These are phyloP conservation scores for Vitis hybrid DNA, from an alignment of 177 flowering plant species.

Conservation along the genomic window DNA sequence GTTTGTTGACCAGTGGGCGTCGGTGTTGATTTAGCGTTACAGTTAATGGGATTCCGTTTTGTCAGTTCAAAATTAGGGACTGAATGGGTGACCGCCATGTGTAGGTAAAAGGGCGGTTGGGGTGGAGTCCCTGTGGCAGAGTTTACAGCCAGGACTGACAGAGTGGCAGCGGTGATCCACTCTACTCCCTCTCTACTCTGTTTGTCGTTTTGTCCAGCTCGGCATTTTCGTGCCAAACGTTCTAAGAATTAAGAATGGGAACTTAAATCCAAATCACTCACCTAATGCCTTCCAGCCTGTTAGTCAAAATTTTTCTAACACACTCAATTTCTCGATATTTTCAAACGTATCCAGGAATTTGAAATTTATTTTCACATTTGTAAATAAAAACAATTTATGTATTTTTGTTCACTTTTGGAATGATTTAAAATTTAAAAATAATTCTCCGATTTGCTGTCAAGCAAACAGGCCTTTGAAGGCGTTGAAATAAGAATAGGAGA, in stretches of 20 bases:
- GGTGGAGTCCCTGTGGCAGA: slow-evolving; percentile 5
- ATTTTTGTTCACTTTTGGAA: too few species aligned
- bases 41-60: too few species aligned
- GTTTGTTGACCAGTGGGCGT: too few species aligned
- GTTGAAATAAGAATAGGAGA: too few species aligned
- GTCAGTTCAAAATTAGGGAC: too few species aligned
- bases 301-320: slow-evolving; percentile 16
- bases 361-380: too few species aligned
- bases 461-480: too few species aligned
- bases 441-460: too few species aligned
- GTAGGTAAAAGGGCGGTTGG: slow-evolving; percentile 11
- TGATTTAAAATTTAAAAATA: too few species aligned
- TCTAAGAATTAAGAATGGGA: neutral
- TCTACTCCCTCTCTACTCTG: neutral
- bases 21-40: too few species aligned
- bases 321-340: slow-evolving; percentile 2
- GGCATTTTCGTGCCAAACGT: neutral
- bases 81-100: slow-evolving; percentile 8
- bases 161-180: slow-evolving; percentile 14
- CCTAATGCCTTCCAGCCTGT: slow-evolving; percentile 19
- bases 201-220: slow-evolving; percentile 14
- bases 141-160: slow-evolving; percentile 18
- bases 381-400: too few species aligned
- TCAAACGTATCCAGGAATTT: neutral
- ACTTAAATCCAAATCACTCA: slow-evolving; percentile 1